phyloP scores from a whole-genome alignment of 2,329 filamentous ascomycete species.

The Microcyclospora tardicrescens region DNA sequence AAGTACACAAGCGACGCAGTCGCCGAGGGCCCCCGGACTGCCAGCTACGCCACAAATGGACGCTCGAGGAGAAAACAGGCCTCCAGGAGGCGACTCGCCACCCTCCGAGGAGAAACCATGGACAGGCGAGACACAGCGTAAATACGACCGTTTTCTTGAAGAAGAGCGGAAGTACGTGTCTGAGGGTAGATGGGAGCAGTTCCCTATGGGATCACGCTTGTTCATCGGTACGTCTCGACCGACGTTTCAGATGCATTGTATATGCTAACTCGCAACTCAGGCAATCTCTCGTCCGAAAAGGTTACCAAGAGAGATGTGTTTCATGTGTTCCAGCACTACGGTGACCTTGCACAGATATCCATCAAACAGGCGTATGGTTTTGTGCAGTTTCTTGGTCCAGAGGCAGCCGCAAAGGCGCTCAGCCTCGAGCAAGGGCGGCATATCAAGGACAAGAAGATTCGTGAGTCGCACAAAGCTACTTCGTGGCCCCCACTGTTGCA shows the following conservation, averaged over 20 bases:
- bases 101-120: slow-evolving; percentile 38
- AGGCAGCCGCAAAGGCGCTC: slow-evolving; percentile 63
- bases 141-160: slow-evolving; percentile 59
- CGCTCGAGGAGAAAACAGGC: slow-evolving; percentile 16
- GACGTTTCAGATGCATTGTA: no score
- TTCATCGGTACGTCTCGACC: slow-evolving; percentile 55
- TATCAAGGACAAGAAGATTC: slow-evolving; percentile 82
- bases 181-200: slow-evolving; percentile 69
- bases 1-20: neutral
- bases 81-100: slow-evolving; percentile 16
- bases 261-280: slow-evolving; percentile 31
- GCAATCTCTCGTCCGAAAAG: slow-evolving; percentile 83
- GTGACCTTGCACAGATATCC: slow-evolving; percentile 82
- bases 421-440: slow-evolving; percentile 65
- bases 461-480: slow-evolving; percentile 42
- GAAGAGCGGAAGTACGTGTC: slow-evolving; percentile 64
- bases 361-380: slow-evolving; percentile 96
- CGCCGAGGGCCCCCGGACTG: neutral
- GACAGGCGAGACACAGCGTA: slow-evolving; percentile 47
- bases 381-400: slow-evolving; percentile 74
- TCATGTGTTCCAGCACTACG: slow-evolving; percentile 74
- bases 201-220: slow-evolving; percentile 62
- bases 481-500: no score
- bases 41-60: slow-evolving; percentile 11
- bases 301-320: slow-evolving; percentile 92